Percentiles rank a stretch among this genome's conserved stretches.
phyloP scores from a whole-genome alignment of 2,329 filamentous ascomycete species.

The Penicillium janthinellum region DNA sequence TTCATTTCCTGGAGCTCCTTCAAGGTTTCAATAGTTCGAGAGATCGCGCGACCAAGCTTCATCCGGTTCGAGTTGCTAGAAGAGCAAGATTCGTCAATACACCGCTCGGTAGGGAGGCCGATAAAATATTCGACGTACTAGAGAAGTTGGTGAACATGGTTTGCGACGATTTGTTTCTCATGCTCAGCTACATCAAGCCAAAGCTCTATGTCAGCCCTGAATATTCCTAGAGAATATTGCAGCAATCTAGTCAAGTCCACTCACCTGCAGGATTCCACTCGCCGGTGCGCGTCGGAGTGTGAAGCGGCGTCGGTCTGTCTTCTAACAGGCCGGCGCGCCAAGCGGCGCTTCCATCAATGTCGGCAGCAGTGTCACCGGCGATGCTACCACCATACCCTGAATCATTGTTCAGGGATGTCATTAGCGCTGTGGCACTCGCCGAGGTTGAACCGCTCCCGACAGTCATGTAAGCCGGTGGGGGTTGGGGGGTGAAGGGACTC shows the following conservation, averaged over 20 bases:
- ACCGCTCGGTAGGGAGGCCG: background rate
- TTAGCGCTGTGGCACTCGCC: slow-evolving; percentile 76
- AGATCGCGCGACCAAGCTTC: slow-evolving; percentile 83
- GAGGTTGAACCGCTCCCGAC: slow-evolving; percentile 81
- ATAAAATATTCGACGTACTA: slow-evolving; percentile 55
- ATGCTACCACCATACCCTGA: slow-evolving; percentile 90
- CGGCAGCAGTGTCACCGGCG: slow-evolving; percentile 60
- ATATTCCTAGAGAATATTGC: background rate
- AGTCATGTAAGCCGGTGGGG: slow-evolving; percentile 75
- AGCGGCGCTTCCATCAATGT: slow-evolving; percentile 44
- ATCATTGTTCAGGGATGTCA: slow-evolving; percentile 79
- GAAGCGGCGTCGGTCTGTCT: slow-evolving; percentile 59
- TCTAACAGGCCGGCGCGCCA: slow-evolving; percentile 60
- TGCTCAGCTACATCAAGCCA: slow-evolving; percentile 52
- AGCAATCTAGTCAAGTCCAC: slow-evolving; percentile 9
- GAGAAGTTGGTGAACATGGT: slow-evolving; percentile 87
- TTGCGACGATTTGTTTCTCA: slow-evolving; percentile 70
- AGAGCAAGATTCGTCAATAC: slow-evolving; percentile 20
- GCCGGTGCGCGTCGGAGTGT: slow-evolving; percentile 55
- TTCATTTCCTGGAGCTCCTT: slow-evolving; percentile 87
- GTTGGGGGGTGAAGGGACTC: slow-evolving; percentile 32
- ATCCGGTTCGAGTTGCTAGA: slow-evolving; percentile 79
- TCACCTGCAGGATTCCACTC: slow-evolving; percentile 49
- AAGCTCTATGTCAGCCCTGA: slow-evolving; percentile 19
- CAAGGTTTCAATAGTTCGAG: slow-evolving; percentile 79